Evolutionary conservation across 2,329 filamentous ascomycete species (phyloP).

Genomic region (Lecanicillium sp.): DNA sequence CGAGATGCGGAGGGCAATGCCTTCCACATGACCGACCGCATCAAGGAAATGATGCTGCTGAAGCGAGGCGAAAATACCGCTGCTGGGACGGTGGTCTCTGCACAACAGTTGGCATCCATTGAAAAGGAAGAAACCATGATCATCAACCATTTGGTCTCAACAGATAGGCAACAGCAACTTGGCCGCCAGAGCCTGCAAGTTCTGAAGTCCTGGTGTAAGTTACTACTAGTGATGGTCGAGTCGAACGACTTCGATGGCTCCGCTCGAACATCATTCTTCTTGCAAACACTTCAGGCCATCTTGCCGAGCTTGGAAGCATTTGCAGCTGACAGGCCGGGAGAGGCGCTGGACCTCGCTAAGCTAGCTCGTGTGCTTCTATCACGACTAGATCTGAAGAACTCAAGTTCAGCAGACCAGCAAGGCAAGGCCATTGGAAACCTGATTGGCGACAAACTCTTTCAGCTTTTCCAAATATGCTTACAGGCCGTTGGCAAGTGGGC

Average conservation of each 20-base stretch:
- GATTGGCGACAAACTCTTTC: conserved; percentile 80
- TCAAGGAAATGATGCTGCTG: conserved; percentile 65
- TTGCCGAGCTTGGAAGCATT: conserved; percentile 79
- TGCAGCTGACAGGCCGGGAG: conserved; percentile 57
- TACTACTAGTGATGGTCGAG: conserved; percentile 76
- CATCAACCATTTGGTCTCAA: conserved; percentile 50
- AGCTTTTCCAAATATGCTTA: conserved; percentile 82
- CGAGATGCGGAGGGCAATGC: conserved; percentile 46
- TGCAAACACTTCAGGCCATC: conserved; percentile 80
- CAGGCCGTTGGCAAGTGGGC: conserved; percentile 69
- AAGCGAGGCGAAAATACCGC: conserved; percentile 55
- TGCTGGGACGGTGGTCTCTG: conserved; percentile 37
- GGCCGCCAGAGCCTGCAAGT: conserved; percentile 53
- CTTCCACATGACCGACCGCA: conserved; percentile 61
- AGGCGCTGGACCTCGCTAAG: conserved; percentile 68
- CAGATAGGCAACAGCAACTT: conserved; percentile 56
- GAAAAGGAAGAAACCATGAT: conserved; percentile 53
- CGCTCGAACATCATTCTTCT: conserved; percentile 65
- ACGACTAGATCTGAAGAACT: conserved; percentile 52
- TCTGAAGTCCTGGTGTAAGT: conserved; percentile 74
- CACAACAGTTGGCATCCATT: conserved; percentile 40
- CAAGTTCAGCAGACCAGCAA: conserved; percentile 30
- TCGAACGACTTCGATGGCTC: conserved; percentile 70
- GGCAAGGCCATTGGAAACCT: conserved; percentile 53
- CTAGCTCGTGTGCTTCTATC: conserved; percentile 67